Percentiles rank a stretch among this genome's conserved stretches.
These are phyloP conservation scores for Ganoderma sinense DNA, from an alignment of 1,284 basidiomycete species.

Conservation along the genomic window DNA sequence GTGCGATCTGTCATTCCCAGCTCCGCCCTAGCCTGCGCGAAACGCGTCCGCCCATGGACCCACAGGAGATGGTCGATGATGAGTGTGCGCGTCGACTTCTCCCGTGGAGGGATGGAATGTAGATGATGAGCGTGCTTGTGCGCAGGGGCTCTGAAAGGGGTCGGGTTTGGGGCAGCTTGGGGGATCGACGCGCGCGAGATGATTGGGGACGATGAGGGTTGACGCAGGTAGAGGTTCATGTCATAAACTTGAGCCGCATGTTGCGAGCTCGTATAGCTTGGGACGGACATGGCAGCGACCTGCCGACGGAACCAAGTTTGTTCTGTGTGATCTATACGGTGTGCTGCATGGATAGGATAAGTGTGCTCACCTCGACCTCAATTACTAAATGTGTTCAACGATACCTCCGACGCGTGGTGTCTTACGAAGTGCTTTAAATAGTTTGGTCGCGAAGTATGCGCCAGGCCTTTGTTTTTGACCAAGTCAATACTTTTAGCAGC, in stretches of 20 bases:
- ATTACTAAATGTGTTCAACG: neutral
- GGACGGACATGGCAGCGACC: slow-evolving; percentile 15
- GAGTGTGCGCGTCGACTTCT: slow-evolving; percentile 81
- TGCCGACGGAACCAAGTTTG: neutral
- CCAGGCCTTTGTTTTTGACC: neutral
- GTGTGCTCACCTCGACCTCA: neutral
- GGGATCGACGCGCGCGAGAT: slow-evolving; percentile 33
- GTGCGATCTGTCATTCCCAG: slow-evolving; percentile 82
- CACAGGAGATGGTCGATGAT: slow-evolving; percentile 86
- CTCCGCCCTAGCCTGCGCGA: slow-evolving; percentile 81
- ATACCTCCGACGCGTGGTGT: neutral
- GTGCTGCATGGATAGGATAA: no score
- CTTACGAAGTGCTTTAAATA: neutral
- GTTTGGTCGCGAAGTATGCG: neutral
- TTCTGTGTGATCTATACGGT: neutral
- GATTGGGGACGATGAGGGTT: slow-evolving; percentile 40
- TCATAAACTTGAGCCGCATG: slow-evolving; percentile 29
- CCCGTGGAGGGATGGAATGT: slow-evolving; percentile 77
- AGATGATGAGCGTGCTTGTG: slow-evolving; percentile 79
- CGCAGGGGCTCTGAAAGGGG: slow-evolving; percentile 62
- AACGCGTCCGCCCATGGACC: slow-evolving; percentile 82
- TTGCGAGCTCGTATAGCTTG: slow-evolving; percentile 26
- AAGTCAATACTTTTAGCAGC: neutral
- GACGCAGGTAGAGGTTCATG: slow-evolving; percentile 32
- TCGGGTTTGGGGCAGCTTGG: slow-evolving; percentile 25